These are phyloP conservation scores for Ulvella scutata DNA, from an alignment of 139 green algal genomes.

Conservation along the genomic window DNA sequence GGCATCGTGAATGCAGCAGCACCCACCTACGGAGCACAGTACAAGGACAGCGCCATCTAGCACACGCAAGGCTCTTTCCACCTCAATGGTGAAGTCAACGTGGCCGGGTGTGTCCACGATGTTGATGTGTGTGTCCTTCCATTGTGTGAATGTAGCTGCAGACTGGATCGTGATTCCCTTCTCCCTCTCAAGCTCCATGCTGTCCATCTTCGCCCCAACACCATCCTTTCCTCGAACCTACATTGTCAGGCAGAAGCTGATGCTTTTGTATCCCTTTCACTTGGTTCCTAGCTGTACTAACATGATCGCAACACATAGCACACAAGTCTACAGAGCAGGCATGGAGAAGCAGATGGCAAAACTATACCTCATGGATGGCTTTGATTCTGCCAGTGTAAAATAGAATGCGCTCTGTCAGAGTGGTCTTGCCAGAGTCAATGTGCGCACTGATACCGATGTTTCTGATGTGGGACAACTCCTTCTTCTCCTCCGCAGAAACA, in stretches of 20 bases:
- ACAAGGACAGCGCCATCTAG: conserved; percentile 95
- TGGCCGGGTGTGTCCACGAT: conserved; percentile 97
- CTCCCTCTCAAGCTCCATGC: conserved; percentile 96
- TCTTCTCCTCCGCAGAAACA: conserved; percentile 13
- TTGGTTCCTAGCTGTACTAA: too few species aligned
- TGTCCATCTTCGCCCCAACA: conserved; percentile 97
- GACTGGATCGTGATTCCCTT: conserved; percentile 99
- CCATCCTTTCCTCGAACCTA: conserved; percentile 91
- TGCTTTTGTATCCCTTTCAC: too few species aligned
- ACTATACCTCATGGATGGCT: conserved; percentile 92
- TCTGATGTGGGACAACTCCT: conserved; percentile 32
- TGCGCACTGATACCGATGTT: conserved; percentile 98
- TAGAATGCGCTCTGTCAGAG: conserved; percentile 93
- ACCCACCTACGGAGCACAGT: conserved; percentile 54
- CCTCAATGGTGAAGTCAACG: conserved; percentile 99
- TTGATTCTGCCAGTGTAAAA: conserved; percentile 96
- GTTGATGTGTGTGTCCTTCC: conserved; percentile 92
- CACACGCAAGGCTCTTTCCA: conserved; percentile 90
- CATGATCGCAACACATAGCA: too few species aligned
- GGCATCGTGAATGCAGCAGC: too few species aligned
- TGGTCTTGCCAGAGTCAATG: conserved; percentile 98
- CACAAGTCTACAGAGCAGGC: too few species aligned
- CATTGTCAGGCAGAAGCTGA: too few species aligned
- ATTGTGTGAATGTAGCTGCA: conserved; percentile 79
- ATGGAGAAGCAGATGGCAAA: too few species aligned